phyloP scores from a whole-genome alignment of 1,284 basidiomycete genomes.

The Peniophora sp. region DNA sequence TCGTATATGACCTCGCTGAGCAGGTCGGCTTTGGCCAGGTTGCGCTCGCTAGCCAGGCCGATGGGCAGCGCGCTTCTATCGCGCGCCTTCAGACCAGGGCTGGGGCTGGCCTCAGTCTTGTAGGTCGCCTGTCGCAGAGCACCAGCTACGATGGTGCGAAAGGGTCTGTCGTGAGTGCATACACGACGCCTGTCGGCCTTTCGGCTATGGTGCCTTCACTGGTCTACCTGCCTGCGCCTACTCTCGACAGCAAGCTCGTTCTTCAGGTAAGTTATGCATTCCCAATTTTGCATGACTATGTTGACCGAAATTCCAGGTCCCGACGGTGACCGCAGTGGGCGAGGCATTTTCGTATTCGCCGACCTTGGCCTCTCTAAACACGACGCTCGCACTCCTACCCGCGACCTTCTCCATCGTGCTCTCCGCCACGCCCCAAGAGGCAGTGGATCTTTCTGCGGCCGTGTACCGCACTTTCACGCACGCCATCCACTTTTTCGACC shows the following conservation, averaged over 20 bases:
- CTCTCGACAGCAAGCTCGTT: slow-evolving; percentile 59
- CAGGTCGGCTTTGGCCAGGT: slow-evolving; percentile 70
- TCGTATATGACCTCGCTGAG: slow-evolving; percentile 76
- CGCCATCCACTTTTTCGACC: slow-evolving; percentile 76
- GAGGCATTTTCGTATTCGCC: slow-evolving; percentile 66
- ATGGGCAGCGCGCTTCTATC: slow-evolving; percentile 41
- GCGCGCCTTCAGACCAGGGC: slow-evolving; percentile 77
- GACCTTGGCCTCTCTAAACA: slow-evolving; percentile 60
- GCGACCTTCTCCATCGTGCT: slow-evolving; percentile 70
- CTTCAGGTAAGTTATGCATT: slow-evolving; percentile 36
- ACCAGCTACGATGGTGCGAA: slow-evolving; percentile 57
- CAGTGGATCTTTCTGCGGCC: slow-evolving; percentile 63
- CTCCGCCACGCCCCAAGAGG: slow-evolving; percentile 75
- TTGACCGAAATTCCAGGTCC: slow-evolving; percentile 31
- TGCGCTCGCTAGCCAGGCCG: slow-evolving; percentile 43
- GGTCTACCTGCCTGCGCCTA: slow-evolving; percentile 51
- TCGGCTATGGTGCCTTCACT: slow-evolving; percentile 73
- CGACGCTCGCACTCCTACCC: slow-evolving; percentile 54
- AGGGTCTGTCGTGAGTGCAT: slow-evolving; percentile 61
- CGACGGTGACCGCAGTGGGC: slow-evolving; percentile 58
- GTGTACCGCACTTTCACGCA: slow-evolving; percentile 62
- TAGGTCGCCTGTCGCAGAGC: slow-evolving; percentile 75
- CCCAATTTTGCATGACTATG: neutral
- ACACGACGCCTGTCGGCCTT: slow-evolving; percentile 70
- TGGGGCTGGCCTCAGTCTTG: slow-evolving; percentile 78